Conservation (phyloP, 768 basidiomycete species). For the Boletus speciosus region DNA sequence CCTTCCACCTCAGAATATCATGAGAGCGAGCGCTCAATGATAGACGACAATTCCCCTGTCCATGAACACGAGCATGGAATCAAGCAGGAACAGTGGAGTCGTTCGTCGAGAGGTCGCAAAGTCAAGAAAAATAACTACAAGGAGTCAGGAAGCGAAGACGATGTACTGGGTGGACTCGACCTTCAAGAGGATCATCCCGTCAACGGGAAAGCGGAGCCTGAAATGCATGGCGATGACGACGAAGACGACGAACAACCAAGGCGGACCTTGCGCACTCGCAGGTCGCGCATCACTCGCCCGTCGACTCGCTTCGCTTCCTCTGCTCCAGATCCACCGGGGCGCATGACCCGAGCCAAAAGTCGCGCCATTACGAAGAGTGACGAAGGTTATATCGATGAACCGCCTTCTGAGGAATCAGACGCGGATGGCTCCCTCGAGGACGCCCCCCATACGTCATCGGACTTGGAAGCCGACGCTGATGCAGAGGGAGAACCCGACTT, state of each 20-base stretch:
- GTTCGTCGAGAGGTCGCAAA: constrained; percentile 40
- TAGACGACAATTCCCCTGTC: constrained; percentile 23
- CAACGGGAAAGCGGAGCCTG: constrained; percentile 20
- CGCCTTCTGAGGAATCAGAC: constrained; percentile 48
- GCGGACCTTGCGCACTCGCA: constrained; percentile 14
- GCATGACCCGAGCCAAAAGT: constrained; percentile 27
- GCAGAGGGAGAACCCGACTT: constrained; percentile 39
- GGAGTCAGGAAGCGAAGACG: constrained; percentile 48
- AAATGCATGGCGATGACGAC: constrained; percentile 32
- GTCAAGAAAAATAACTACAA: constrained; percentile 38
- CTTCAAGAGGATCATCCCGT: constrained; percentile 7
- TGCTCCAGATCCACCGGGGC: neutral
- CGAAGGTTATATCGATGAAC: constrained; percentile 48
- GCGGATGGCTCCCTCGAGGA: constrained; percentile 62
- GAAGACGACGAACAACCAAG: constrained; percentile 28
- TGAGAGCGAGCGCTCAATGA: constrained; percentile 32
- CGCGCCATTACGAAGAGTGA: constrained; percentile 39
- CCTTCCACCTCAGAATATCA: constrained; percentile 33
- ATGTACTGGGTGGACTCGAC: constrained; percentile 16
- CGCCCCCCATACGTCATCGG: constrained; percentile 40
- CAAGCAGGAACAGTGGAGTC: constrained; percentile 14
- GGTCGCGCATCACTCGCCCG: constrained; percentile 25
- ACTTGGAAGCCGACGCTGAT: constrained; percentile 34
- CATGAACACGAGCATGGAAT: neutral
- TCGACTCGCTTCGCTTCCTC: constrained; percentile 7